These are phyloP conservation scores for Sindora glabra DNA, from an alignment of 306 rosid species.

Conservation along the genomic window DNA sequence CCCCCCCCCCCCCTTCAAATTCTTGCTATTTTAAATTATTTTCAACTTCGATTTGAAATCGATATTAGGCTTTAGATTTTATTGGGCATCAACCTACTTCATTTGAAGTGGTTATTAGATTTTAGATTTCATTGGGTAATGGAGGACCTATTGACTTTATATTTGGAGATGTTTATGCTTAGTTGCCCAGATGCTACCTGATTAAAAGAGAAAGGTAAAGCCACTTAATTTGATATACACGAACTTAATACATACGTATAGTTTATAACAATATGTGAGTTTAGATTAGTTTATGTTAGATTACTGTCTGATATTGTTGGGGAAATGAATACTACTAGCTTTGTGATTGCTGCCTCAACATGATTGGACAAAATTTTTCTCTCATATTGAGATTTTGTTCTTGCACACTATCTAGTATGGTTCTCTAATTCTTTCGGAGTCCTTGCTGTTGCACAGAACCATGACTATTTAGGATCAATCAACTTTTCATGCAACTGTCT, in stretches of 20 bases:
- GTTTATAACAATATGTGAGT: no score
- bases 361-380: background rate
- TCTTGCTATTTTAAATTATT: no score
- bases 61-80: no score
- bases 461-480: no score
- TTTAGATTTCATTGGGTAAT: no score
- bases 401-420: background rate
- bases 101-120: conserved; percentile 37
- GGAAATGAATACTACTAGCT: background rate
- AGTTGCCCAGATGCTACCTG: conserved; percentile 62
- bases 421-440: no score
- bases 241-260: background rate
- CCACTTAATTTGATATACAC: background rate
- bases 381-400: background rate
- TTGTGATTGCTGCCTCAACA: conserved; percentile 3
- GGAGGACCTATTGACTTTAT: conserved; percentile 29
- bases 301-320: background rate
- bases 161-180: conserved; percentile 37
- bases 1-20: no score
- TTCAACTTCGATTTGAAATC: no score
- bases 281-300: conserved; percentile 4
- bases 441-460: no score
- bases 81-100: no score
- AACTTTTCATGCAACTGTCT: no score
- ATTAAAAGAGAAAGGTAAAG: conserved; percentile 87